These are phyloP conservation scores for Cymbidium sinense DNA, from an alignment of 106 monocot genomes.

Conservation along the genomic window DNA sequence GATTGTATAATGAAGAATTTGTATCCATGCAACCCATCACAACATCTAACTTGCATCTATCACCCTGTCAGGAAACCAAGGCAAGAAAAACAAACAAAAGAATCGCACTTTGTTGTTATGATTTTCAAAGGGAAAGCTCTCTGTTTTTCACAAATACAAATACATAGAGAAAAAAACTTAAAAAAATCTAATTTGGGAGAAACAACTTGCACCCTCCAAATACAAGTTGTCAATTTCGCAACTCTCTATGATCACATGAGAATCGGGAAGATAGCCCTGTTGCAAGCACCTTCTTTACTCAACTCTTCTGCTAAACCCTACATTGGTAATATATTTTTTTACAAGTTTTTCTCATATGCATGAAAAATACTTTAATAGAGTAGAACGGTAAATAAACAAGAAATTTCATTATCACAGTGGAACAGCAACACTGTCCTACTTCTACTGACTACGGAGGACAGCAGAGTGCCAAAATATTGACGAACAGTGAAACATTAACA, in stretches of 20 bases:
- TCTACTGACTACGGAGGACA: no score
- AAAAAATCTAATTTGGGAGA: background rate
- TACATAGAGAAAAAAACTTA: background rate
- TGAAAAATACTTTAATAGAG: no score
- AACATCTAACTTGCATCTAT: constrained; percentile 74
- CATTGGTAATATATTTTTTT: background rate
- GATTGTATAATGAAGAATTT: constrained; percentile 56
- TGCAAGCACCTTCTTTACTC: constrained; percentile 68
- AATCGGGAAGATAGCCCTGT: constrained; percentile 79
- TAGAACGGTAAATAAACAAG: background rate
- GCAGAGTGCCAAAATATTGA: no score
- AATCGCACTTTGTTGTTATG: background rate
- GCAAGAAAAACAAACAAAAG: no score
- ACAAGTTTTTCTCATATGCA: background rate
- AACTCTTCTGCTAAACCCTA: constrained; percentile 81
- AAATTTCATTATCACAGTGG: background rate
- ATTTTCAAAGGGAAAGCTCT: background rate
- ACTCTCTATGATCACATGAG: constrained; percentile 53
- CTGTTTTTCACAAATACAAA: background rate
- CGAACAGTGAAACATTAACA: no score
- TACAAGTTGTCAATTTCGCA: constrained; percentile 66
- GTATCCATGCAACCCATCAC: constrained; percentile 80
- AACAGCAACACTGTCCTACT: no score
- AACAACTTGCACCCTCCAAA: constrained; percentile 46
- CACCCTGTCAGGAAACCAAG: constrained; percentile 35